Conservation (phyloP, 2,329 filamentous ascomycete genomes). For the Ciborinia camelliae region DNA sequence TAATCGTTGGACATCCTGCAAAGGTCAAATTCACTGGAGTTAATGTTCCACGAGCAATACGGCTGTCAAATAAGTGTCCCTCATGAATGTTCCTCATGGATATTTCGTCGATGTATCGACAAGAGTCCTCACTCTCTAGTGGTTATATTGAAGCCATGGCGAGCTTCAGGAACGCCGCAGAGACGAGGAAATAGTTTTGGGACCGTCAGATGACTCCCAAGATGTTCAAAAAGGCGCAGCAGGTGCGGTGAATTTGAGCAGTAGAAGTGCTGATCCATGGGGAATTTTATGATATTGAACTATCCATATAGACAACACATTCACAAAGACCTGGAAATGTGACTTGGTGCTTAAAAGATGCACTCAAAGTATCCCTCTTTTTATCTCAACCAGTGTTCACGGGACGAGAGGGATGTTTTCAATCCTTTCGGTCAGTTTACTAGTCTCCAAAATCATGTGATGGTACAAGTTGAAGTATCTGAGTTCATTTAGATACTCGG, state of each 20-base stretch:
- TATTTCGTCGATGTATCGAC: no score
- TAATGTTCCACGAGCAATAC: conserved; percentile 30
- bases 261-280: neutral
- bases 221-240: neutral
- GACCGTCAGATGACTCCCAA: neutral
- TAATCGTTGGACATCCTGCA: conserved; percentile 44
- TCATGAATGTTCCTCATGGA: no score
- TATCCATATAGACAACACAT: no score
- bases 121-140: no score
- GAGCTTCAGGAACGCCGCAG: neutral
- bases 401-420: no score
- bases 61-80: conserved; percentile 6
- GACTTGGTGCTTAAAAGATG: neutral
- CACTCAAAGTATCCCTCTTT: neutral
- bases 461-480: no score
- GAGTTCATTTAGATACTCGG: no score
- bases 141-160: neutral
- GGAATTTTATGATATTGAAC: neutral
- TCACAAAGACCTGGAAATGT: neutral
- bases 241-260: neutral
- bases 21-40: conserved; percentile 42
- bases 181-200: conserved; percentile 6
- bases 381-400: neutral
- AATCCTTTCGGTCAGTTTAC: no score
- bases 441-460: no score